These are phyloP conservation scores for Lodderomyces elongisporus DNA, from an alignment of 1,139 yeast species.

Conservation along the genomic window DNA sequence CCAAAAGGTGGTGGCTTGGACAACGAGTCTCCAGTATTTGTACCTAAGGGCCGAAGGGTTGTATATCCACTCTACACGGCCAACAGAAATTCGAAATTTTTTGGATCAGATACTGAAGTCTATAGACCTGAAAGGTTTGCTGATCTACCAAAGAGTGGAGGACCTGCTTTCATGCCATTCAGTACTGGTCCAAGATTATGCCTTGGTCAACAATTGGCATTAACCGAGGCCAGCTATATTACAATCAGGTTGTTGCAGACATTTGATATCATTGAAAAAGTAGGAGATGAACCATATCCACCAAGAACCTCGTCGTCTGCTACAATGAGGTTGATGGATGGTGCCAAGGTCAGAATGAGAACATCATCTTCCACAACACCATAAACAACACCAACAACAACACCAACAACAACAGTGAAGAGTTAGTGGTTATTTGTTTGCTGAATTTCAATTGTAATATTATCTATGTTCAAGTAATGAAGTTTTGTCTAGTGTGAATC, in stretches of 20 bases:
- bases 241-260: constrained; percentile 29
- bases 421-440: too few species aligned
- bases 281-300: constrained; percentile 14
- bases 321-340: constrained; percentile 19
- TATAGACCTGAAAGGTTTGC: constrained; percentile 50
- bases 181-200: constrained; percentile 33
- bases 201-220: constrained; percentile 36
- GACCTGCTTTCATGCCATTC: constrained; percentile 32
- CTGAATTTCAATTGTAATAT: too few species aligned
- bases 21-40: constrained; percentile 35
- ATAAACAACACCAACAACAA: too few species aligned
- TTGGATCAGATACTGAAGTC: constrained; percentile 42
- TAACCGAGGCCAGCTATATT: constrained; percentile 31
- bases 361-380: too few species aligned
- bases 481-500: too few species aligned
- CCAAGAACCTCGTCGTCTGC: constrained; percentile 19
- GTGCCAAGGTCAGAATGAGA: constrained; percentile 10
- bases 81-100: constrained; percentile 38
- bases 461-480: too few species aligned
- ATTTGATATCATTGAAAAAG: constrained; percentile 10
- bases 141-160: constrained; percentile 23
- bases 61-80: constrained; percentile 37
- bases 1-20: constrained; percentile 50
- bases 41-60: constrained; percentile 41
- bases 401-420: too few species aligned